These are phyloP conservation scores for Aristolochia californica DNA, from an alignment of 164 flowering plant species.

Conservation along the genomic window DNA sequence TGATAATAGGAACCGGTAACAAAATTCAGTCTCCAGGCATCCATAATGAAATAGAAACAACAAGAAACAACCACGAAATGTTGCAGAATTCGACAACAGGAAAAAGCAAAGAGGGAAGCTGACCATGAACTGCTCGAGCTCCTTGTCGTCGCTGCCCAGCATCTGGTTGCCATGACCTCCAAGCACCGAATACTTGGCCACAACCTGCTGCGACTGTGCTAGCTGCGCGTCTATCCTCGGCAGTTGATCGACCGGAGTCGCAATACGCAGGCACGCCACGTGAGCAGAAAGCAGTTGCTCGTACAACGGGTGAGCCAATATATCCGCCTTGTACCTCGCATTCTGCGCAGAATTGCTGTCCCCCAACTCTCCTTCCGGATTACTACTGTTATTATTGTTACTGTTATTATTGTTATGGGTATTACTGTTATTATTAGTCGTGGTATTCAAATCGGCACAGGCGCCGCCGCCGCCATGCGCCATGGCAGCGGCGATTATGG, in stretches of 20 bases:
- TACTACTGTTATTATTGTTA: neutral
- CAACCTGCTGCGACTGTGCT: slow-evolving; percentile 52
- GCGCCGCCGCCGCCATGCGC: slow-evolving; percentile 9
- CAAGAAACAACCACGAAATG: neutral
- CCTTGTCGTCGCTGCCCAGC: slow-evolving; percentile 41
- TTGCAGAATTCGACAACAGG: neutral
- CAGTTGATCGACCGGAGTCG: slow-evolving; percentile 87
- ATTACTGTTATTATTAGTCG: slow-evolving; percentile 1
- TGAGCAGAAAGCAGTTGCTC: slow-evolving; percentile 79
- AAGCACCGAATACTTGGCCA: slow-evolving; percentile 50
- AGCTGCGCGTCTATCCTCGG: slow-evolving; percentile 81
- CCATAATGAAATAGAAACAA: neutral
- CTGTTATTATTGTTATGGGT: slow-evolving; percentile 1
- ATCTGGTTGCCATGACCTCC: slow-evolving; percentile 20
- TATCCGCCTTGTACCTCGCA: slow-evolving; percentile 59
- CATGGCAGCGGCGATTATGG: slow-evolving; percentile 17
- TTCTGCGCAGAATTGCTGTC: slow-evolving; percentile 25
- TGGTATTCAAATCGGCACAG: slow-evolving; percentile 11
- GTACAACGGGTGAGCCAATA: slow-evolving; percentile 58
- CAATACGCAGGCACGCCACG: slow-evolving; percentile 68
- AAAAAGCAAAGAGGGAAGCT: slow-evolving; percentile 3
- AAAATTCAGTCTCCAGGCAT: too few species aligned
- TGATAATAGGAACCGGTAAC: too few species aligned
- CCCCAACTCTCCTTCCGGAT: slow-evolving; percentile 6
- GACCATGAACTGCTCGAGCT: slow-evolving; percentile 89